Evolutionary conservation across 306 rosid genomes (phyloP), one percentile per base, ranked within the genome.

Genomic region (Abrus precatorius): DNA sequence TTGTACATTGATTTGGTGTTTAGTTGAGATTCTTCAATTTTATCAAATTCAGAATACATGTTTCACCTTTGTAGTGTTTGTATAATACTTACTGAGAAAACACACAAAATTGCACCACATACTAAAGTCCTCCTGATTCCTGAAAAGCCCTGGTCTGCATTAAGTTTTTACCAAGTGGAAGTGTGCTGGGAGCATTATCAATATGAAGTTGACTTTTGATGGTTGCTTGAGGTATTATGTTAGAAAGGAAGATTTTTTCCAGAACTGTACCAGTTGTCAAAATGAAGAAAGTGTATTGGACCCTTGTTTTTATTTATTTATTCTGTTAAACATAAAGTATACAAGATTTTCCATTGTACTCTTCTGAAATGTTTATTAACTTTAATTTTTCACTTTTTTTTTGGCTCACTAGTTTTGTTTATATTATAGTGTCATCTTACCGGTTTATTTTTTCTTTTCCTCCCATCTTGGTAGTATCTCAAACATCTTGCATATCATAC

Each of bases 401-500:
- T 10, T 57, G 40, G 61, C 28, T 64, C 13, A 55, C 71, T 53
- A 76, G 50, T 74, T 45, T 76, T 43, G 9, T 72, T 67, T 77
- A 52, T 81, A 50, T 77, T 60, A 57, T 72, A 66, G 70, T 74
- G 34, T 62, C 66, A 14, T 62, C 77, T 61, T 84, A 78, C 64
- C 14, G 52, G 20, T 20, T 48, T 62, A 76, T 72, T 36, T 78
- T 69, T 76, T 13, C 14, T 74, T 48, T 13, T 11, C 27, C 10
- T 48, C 4, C 56, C 9, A 41, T 56, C n/a, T 79, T 79, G 73
- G 85, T 91, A 95, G 99, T 95, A 95, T 84, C 84, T 95, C 82
- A 93, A 88, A 88, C 99, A 95, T 92, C 93, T 95, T 81, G 99
- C 98, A 52, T 93, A 87, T 82, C 79, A 80, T 81, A 89, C 91